Conservation (phyloP, 805 yeast species). For the Myxozyma sirexii region DNA sequence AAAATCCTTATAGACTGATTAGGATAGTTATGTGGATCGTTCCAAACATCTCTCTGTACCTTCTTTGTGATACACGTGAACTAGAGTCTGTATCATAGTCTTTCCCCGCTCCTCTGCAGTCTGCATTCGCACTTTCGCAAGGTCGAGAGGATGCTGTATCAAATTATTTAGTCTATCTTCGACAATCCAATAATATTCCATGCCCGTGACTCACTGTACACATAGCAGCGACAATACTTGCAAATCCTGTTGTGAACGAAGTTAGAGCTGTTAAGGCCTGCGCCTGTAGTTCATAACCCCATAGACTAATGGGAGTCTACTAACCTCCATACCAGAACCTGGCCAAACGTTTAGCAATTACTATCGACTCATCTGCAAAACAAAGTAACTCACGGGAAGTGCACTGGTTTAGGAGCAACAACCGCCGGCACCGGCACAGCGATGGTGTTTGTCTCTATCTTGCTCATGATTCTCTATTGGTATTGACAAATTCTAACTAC, state of each 20-base stretch:
- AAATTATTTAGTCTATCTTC: too few species aligned
- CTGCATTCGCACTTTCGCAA: conserved; percentile 85
- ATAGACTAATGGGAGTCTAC: conserved; percentile 1
- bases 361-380: too few species aligned
- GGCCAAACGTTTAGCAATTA: too few species aligned
- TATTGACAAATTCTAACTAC: too few species aligned
- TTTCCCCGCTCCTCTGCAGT: conserved; percentile 72
- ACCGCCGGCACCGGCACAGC: not conserved
- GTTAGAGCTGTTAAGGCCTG: not conserved
- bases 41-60: conserved; percentile 45
- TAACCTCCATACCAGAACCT: conserved; percentile 51
- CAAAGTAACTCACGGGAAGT: conserved; percentile 40
- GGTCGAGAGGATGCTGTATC: conserved; percentile 76
- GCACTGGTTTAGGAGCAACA: conserved; percentile 15
- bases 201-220: conserved; percentile 37
- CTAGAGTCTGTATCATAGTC: conserved; percentile 62
- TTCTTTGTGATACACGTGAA: conserved; percentile 60
- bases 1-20: conserved; percentile 37
- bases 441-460: not conserved
- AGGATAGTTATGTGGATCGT: not conserved
- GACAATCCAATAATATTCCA: too few species aligned
- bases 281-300: conserved; percentile 2
- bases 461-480: not conserved
- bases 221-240: conserved; percentile 47
- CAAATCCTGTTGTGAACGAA: conserved; percentile 28